Conservation (phyloP, 129 eudicot genomes). For the Arctium minus region DNA sequence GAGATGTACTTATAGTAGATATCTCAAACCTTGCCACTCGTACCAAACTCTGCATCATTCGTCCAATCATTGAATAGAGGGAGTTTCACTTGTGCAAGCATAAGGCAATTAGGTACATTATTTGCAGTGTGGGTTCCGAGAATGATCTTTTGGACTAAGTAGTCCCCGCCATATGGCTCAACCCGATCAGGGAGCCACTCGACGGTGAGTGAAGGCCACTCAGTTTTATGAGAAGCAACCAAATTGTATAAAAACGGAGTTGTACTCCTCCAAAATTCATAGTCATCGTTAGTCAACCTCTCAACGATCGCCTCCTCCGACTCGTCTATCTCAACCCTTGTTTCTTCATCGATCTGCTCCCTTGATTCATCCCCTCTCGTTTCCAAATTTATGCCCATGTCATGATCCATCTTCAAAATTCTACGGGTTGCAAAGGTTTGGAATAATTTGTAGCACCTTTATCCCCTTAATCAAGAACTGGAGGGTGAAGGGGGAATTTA, state of each 20-base stretch:
- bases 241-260: constrained; percentile 74
- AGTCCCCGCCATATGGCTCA: constrained; percentile 58
- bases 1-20: neutral
- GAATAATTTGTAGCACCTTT: constrained; percentile 3
- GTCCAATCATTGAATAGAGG: constrained; percentile 29
- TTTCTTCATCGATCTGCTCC: neutral
- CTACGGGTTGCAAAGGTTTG: neutral
- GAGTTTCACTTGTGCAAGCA: constrained; percentile 68
- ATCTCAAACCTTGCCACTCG: constrained; percentile 57
- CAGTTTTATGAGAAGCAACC: constrained; percentile 60
- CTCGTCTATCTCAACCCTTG: constrained; percentile 22
- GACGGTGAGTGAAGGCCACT: constrained; percentile 94
- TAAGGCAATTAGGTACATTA: constrained; percentile 68
- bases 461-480: neutral
- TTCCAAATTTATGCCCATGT: neutral
- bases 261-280: constrained; percentile 78
- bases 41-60: constrained; percentile 61
- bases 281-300: constrained; percentile 68
- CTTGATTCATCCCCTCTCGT: neutral
- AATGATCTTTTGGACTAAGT: constrained; percentile 64
- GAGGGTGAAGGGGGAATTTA: constrained; percentile 1
- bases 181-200: constrained; percentile 80
- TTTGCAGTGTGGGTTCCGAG: constrained; percentile 69
- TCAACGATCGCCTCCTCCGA: constrained; percentile 50
- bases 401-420: constrained; percentile 4